Percentiles rank a stretch among this genome's conserved stretches.
Conservation (phyloP, 768 basidiomycete genomes). For the Pholiota microspora region DNA sequence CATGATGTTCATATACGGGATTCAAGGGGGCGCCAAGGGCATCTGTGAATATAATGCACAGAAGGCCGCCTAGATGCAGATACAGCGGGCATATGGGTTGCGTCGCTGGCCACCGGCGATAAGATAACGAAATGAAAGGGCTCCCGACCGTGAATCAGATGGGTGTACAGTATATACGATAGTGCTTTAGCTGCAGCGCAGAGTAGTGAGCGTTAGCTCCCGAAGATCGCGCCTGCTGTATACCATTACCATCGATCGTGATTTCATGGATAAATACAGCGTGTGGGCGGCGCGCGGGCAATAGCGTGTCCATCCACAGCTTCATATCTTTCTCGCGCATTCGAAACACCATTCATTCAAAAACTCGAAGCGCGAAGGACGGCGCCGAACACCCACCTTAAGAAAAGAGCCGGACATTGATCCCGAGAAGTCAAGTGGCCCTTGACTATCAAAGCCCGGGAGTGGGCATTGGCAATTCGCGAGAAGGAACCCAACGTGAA, state of each 20-base stretch:
- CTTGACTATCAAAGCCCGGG: not conserved
- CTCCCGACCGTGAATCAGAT: no score
- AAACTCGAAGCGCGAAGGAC: no score
- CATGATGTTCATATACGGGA: not conserved
- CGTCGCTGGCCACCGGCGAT: not conserved
- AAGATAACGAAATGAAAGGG: not conserved
- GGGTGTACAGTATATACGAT: no score
- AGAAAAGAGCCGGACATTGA: not conserved
- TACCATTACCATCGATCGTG: no score
- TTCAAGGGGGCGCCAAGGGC: not conserved
- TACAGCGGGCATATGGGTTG: not conserved
- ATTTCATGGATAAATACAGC: no score
- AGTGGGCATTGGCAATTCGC: not conserved
- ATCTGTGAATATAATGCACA: not conserved
- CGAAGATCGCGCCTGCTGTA: no score
- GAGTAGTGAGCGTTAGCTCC: no score
- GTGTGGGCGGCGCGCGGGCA: no score
- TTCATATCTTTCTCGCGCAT: not conserved
- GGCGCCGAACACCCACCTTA: not conserved
- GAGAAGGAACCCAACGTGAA: not conserved
- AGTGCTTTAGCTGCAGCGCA: no score
- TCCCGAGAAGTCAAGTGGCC: conserved; percentile 1
- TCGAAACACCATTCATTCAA: not conserved
- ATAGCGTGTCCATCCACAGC: not conserved
- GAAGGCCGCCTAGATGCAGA: not conserved